A percentile compares a stretch with the other conserved stretches of the same genome.
phyloP scores from a whole-genome alignment of 2,329 filamentous ascomycete species.

The Trichoderma koningii region DNA sequence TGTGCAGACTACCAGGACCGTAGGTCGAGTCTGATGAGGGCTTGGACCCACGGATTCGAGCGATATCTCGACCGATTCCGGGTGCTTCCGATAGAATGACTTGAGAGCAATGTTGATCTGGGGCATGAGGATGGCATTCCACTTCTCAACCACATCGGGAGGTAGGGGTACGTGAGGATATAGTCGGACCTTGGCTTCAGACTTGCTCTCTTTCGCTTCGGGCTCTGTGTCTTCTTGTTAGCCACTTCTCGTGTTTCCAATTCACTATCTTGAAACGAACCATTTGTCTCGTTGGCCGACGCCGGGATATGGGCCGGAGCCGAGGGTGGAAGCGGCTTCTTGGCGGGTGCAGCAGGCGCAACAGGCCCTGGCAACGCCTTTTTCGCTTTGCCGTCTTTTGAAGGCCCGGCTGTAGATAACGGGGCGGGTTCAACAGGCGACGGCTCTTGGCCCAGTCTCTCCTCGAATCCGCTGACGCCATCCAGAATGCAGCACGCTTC shows the following conservation, averaged over 20 bases:
- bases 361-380: slow-evolving; percentile 6
- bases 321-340: slow-evolving; percentile 2
- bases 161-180: slow-evolving; percentile 62
- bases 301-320: slow-evolving; percentile 9
- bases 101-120: slow-evolving; percentile 72
- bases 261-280: neutral
- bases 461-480: slow-evolving; percentile 58
- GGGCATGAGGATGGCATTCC: slow-evolving; percentile 71
- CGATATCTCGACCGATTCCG: slow-evolving; percentile 77
- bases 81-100: slow-evolving; percentile 70
- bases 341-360: slow-evolving; percentile 16
- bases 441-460: slow-evolving; percentile 53
- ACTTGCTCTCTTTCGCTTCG: slow-evolving; percentile 31
- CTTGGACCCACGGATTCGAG: slow-evolving; percentile 74
- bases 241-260: neutral
- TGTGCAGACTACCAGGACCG: slow-evolving; percentile 75
- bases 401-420: neutral
- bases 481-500: slow-evolving; percentile 64
- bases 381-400: slow-evolving; percentile 22
- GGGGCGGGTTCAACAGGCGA: slow-evolving; percentile 33
- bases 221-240: slow-evolving; percentile 29
- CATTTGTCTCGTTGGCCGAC: neutral
- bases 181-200: slow-evolving; percentile 53
- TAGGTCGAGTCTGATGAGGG: slow-evolving; percentile 66
- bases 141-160: slow-evolving; percentile 66